Base-by-base conservation (phyloP, 1,284 basidiomycete genomes). In the Fomes fomentarius region DNA sequence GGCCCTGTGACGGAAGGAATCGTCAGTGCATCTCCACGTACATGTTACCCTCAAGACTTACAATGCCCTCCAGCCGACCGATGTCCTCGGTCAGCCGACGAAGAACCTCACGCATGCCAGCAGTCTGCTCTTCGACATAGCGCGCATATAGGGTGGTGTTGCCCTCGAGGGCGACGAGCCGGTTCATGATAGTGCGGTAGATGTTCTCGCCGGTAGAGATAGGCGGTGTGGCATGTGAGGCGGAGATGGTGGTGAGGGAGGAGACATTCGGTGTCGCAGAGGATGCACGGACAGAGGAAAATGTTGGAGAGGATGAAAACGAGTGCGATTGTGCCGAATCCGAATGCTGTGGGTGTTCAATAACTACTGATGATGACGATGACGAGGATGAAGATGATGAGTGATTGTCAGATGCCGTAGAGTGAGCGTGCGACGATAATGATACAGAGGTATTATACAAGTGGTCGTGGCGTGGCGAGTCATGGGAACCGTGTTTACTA, bases 101-200 rank as follows among this genome's bases (percentile, higher is more conserved):
- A 22, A 98, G 77, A 34, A 93, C 82, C 38, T 91, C 87, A 6
- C 93, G 79, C 31, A 97, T 81, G 31, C 86, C 83, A 19, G 82
- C 76, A 1, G 89, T 91, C 69, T 97, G 96, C 67, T 96, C 94
- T 66, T 96, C 94, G 22, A 97, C 87, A 69, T 97, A 99, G 17
- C 87, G 81, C 45, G 89, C 82, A 48, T 94, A 91, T 1, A 98
- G 76, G 0, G 93, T 94, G 37, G 94, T 90, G 66, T 97, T 97
- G 7, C 82, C 81, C 69, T 99, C 96, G 4, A 99, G 81, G 6
- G 85, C 85, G 6, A 83, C 84, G 12, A 99, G 81, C 2, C 95
- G 87, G 61, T 98, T 96, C 84, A 95, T 95, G 64, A 99, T 99
- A 10, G 91, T 93, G 10, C 94, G 89, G 67, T 97, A 99, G 65